Conservation (phyloP, 2,329 filamentous ascomycete species). For the Ophiosphaerella narmari region DNA sequence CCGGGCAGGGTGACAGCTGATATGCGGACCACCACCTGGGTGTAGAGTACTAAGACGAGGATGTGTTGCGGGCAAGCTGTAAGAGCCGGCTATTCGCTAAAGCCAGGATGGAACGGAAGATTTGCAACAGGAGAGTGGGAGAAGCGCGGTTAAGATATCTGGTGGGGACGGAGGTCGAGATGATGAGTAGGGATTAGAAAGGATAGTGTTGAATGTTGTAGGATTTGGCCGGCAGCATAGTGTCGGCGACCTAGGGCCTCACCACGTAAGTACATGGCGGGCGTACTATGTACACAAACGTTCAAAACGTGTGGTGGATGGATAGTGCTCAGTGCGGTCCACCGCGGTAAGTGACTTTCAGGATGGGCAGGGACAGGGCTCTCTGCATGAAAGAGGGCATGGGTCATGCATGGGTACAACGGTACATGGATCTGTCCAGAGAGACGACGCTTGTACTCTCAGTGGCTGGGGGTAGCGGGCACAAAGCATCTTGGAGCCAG, state of each 20-base stretch:
- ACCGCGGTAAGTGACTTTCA: conserved; percentile 30
- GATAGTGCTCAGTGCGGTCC: conserved; percentile 41
- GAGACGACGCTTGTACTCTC: conserved; percentile 21
- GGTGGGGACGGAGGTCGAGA: not conserved
- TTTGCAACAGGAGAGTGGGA: conserved; percentile 4
- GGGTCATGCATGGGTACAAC: conserved; percentile 12
- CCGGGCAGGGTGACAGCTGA: conserved; percentile 26
- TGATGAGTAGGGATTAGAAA: conserved; percentile 6
- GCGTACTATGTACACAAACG: conserved; percentile 25
- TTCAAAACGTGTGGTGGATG: conserved; percentile 45
- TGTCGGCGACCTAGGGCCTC: conserved; percentile 39
- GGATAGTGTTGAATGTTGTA: conserved; percentile 32
- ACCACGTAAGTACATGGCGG: conserved; percentile 36
- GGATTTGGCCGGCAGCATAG: conserved; percentile 31
- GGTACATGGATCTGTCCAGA: conserved; percentile 4
- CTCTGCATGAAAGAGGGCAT: conserved; percentile 28
- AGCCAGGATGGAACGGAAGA: conserved; percentile 17
- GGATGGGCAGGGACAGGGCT: conserved; percentile 33
- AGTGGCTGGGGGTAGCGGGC: conserved; percentile 30
- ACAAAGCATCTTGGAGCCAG: conserved; percentile 25
- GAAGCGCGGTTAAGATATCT: conserved; percentile 3
- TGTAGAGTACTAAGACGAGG: conserved; percentile 31
- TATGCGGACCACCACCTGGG: conserved; percentile 24
- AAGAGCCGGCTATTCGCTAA: conserved; percentile 23
- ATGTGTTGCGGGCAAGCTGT: conserved; percentile 20